phyloP scores from a whole-genome alignment of 2,329 filamentous ascomycete genomes.

The Aureobasidium musti region DNA sequence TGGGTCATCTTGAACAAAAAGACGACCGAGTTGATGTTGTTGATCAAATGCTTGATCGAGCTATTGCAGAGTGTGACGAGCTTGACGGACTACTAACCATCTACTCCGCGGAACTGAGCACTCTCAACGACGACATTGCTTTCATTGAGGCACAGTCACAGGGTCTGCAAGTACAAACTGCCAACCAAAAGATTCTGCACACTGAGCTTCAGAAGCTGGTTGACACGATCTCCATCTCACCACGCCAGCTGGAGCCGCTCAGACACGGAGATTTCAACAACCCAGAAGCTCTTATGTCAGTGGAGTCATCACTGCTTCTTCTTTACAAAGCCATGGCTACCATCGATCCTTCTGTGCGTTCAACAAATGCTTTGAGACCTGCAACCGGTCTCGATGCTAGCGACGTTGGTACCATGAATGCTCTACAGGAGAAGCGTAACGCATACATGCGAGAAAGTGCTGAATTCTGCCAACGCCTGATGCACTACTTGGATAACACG shows the following conservation, averaged over 20 bases:
- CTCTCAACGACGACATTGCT: slow-evolving; percentile 89
- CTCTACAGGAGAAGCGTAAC: slow-evolving; percentile 91
- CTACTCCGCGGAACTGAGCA: slow-evolving; percentile 92
- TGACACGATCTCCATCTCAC: slow-evolving; percentile 84
- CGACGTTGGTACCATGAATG: slow-evolving; percentile 80
- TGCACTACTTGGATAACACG: slow-evolving; percentile 77
- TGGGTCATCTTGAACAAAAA: slow-evolving; percentile 78
- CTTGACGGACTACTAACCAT: slow-evolving; percentile 90
- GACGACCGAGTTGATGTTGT: slow-evolving; percentile 88
- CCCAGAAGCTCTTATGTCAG: slow-evolving; percentile 68
- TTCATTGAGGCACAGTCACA: slow-evolving; percentile 98
- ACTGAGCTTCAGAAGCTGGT: slow-evolving; percentile 87
- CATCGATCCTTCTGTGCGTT: slow-evolving; percentile 79
- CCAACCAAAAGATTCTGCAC: slow-evolving; percentile 92
- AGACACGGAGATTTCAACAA: slow-evolving; percentile 72
- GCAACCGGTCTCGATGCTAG: slow-evolving; percentile 65
- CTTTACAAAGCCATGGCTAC: slow-evolving; percentile 92
- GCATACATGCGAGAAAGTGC: slow-evolving; percentile 77
- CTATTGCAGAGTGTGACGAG: slow-evolving; percentile 95
- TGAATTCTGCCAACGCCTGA: slow-evolving; percentile 74
- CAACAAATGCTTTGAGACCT: slow-evolving; percentile 57
- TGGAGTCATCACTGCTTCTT: slow-evolving; percentile 74
- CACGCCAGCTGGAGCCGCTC: slow-evolving; percentile 72
- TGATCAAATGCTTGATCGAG: slow-evolving; percentile 79
- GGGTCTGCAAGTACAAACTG: slow-evolving; percentile 93